Evolutionary conservation across 257 asterid species (phyloP), one percentile per base, ranked within the genome.

Genomic region (Jasminum sambac): DNA sequence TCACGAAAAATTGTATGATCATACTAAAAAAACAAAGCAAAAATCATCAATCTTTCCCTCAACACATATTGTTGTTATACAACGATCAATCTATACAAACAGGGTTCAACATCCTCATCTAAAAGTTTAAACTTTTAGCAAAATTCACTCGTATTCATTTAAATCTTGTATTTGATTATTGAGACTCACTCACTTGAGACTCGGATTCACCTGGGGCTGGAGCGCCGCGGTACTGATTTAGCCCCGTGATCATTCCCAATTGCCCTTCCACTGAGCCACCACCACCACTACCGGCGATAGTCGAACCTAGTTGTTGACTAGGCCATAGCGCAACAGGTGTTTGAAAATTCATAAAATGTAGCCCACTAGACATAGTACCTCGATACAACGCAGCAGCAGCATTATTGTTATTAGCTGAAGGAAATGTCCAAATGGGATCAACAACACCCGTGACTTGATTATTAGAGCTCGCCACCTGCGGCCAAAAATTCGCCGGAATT

Each of bases 331-430:
- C 83, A 30, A 84, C 80, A 0, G 81, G 81, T 0, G 88, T 68
- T 7, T 84, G 86, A 66, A 84, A 84, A 63, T 84, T 81, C 88
- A 84, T 81, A 68, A 84, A 76, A 74, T 84, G 86, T 60, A 81
- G 63, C 26, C 84, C 88, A 63, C 86, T 79, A 0, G 88, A 80
- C 82, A 81, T 69, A 34, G 79, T 76, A 17, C 88, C 82, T 68
- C 84, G 71, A 55, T 80, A 80, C 38, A 83, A 69, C 44, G 88
- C 75, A 38, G 72, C 64, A 63, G 80, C 66, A 44, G 88, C 76
- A 48, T 63, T 68, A 66, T 74, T 76, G 50, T 84, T 84, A 63
- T 64, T 84, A 41, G 71, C 76, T 8, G 78, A 76, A 3, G 81
- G 86, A 76, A 84, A 76, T 30, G 88, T 79, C 86, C 88, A 81